Evolutionary conservation across 257 asterid species (phyloP).

Genomic region (Cinchona pubescens): DNA sequence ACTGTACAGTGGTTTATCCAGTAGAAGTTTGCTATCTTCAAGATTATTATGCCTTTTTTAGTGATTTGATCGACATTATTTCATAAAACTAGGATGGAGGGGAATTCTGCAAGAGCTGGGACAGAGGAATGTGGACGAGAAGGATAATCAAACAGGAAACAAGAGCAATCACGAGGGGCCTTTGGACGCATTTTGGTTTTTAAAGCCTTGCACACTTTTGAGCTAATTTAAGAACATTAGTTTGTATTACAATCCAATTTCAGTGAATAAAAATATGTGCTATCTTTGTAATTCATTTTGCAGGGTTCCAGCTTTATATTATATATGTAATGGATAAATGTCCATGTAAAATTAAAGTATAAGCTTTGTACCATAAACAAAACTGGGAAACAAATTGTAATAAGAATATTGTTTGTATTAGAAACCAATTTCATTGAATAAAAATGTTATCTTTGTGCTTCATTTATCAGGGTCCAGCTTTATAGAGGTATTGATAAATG

Average conservation of each 20-base stretch:
- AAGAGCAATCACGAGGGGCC: conserved; percentile 33
- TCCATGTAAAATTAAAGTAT: too few relatives aligned
- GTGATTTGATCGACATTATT: background rate
- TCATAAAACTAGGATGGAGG: conserved; percentile 49
- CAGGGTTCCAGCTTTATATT: background rate
- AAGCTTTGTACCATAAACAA: too few relatives aligned
- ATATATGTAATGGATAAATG: background rate
- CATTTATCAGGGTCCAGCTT: too few relatives aligned
- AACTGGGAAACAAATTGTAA: background rate
- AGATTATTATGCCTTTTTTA: background rate
- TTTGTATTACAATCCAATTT: background rate
- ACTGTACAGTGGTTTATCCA: background rate
- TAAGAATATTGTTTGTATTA: background rate
- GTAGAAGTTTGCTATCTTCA: background rate
- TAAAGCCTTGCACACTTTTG: conserved; percentile 90
- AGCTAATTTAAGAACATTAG: conserved; percentile 28
- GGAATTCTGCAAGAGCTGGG: conserved; percentile 62
- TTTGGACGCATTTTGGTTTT: conserved; percentile 92
- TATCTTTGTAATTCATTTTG: conserved; percentile 32
- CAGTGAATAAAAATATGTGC: conserved; percentile 27
- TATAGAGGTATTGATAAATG: too few relatives aligned
- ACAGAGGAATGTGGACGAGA: conserved; percentile 34
- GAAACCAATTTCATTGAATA: conserved; percentile 4
- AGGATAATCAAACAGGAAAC: conserved; percentile 22
- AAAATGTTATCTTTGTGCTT: background rate